phyloP scores from a whole-genome alignment of 352 stramenopile species.

The Phytophthora crassamura region DNA sequence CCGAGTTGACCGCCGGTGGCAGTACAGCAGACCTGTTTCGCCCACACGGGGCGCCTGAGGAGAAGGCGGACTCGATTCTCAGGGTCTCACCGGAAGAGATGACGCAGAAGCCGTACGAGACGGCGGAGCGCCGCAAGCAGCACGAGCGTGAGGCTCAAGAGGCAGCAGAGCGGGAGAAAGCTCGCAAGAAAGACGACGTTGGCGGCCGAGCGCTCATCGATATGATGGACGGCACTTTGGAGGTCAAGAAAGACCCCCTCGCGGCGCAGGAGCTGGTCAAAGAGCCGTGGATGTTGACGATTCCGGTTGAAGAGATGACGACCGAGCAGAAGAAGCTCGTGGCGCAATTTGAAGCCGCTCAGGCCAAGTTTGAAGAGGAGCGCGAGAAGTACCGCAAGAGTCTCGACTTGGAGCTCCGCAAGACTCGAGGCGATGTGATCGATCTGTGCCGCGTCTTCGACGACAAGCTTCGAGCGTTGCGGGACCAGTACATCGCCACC shows the following conservation, averaged over 20 bases:
- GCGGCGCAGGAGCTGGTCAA: constrained; percentile 72
- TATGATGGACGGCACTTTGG: constrained; percentile 96
- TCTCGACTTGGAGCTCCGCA: constrained; percentile 91
- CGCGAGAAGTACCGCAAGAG: constrained; percentile 92
- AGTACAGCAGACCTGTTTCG: constrained; percentile 48
- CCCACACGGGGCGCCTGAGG: constrained; percentile 60
- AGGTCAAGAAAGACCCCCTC: constrained; percentile 86
- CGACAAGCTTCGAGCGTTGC: constrained; percentile 75
- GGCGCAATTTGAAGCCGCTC: constrained; percentile 64
- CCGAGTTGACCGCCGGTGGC: constrained; percentile 52
- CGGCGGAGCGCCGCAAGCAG: constrained; percentile 61
- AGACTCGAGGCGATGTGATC: constrained; percentile 77
- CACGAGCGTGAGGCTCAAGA: constrained; percentile 44
- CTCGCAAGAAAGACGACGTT: constrained; percentile 85
- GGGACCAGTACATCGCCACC: constrained; percentile 64
- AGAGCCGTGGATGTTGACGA: constrained; percentile 90
- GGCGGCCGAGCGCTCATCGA: constrained; percentile 80
- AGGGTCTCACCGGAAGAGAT: constrained; percentile 80
- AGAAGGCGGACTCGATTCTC: constrained; percentile 74
- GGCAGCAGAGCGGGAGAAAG: constrained; percentile 32
- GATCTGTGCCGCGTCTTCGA: constrained; percentile 89
- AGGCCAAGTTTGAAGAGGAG: constrained; percentile 84
- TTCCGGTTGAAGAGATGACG: constrained; percentile 77
- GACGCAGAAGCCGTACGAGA: constrained; percentile 87
- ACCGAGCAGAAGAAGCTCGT: constrained; percentile 81